Base-by-base conservation (phyloP, 805 yeast genomes). In the Candida adriatica region DNA sequence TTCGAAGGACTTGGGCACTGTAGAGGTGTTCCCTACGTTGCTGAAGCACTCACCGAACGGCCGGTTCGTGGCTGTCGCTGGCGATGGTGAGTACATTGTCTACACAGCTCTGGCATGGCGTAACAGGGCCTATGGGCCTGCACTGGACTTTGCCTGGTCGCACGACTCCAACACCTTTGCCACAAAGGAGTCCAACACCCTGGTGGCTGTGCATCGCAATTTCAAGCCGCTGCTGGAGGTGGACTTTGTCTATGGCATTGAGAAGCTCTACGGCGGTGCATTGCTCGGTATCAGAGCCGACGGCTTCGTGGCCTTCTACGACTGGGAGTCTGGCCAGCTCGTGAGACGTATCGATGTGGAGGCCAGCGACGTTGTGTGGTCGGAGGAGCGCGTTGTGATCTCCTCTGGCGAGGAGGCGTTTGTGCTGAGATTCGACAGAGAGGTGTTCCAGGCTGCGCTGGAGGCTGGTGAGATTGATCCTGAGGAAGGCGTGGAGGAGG, bases 61-160 rank as follows among this genome's bases (percentile, higher is more conserved):
- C 42, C 77, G 96, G 59, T 92, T 83, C 56, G 96, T 88, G 24
- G 82, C 97, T 17, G 96, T 92, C 30, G 81, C 90, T 27, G 99
- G 99, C 53, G 98, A 92, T 61, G 96, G 96, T 38, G 99, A 92
- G 61, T 90, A 86, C 57, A 85, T 90, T 48, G 80, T 92, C 33
- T 92, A 90, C 62, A 88, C 97, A 3, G 90, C 98, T 2, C 71
- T 92, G 49, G 97, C 97, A 2, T 92, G 98, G 98, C 77, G 98
- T 65, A 87, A 90, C 51, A 92, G 87, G 63, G 70, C 87, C 30
- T 92, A 83, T 58, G 97, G 97, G 41, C 70, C 74, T 35, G 96
- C 95, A 14, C 62, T 76, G 34, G 96, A 87, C 52, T 86, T 94
- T 56, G 94, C 76, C 26, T 92, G 99, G 99, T 87, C 94, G 39